Evolutionary conservation across 805 yeast genomes (phyloP).

Genomic region (Suhomyces prunicola): DNA sequence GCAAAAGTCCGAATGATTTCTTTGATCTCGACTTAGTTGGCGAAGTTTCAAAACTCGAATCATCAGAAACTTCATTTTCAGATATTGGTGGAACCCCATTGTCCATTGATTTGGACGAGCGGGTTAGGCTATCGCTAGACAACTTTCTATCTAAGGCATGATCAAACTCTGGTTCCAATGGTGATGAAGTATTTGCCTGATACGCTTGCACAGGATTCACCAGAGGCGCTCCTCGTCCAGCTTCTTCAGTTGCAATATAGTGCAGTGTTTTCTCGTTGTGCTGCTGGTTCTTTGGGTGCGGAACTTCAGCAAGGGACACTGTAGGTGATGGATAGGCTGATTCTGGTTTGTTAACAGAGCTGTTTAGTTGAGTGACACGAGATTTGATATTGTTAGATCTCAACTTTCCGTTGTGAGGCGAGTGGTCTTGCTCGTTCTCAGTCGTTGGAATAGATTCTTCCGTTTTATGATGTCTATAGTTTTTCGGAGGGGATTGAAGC

Average conservation of each 20-base stretch:
- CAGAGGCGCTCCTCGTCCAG: neutral
- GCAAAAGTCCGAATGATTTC: conserved; percentile 13
- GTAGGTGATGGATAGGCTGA: conserved; percentile 8
- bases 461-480: conserved; percentile 5
- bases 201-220: neutral
- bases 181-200: neutral
- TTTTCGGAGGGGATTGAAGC: conserved; percentile 6
- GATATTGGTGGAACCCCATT: conserved; percentile 5
- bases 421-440: neutral
- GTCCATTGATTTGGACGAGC: conserved; percentile 4
- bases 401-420: neutral
- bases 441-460: neutral
- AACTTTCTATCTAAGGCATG: neutral
- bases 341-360: neutral
- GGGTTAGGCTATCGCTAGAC: neutral
- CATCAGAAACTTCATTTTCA: conserved; percentile 6
- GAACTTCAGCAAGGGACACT: neutral
- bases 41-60: conserved; percentile 10
- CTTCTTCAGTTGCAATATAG: neutral
- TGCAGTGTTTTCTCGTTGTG: neutral
- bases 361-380: neutral
- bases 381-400: neutral
- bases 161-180: neutral
- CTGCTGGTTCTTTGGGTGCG: neutral
- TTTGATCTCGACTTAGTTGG: conserved; percentile 13